phyloP scores from a whole-genome alignment of 805 yeast species.

The Lachancea mirantina region DNA sequence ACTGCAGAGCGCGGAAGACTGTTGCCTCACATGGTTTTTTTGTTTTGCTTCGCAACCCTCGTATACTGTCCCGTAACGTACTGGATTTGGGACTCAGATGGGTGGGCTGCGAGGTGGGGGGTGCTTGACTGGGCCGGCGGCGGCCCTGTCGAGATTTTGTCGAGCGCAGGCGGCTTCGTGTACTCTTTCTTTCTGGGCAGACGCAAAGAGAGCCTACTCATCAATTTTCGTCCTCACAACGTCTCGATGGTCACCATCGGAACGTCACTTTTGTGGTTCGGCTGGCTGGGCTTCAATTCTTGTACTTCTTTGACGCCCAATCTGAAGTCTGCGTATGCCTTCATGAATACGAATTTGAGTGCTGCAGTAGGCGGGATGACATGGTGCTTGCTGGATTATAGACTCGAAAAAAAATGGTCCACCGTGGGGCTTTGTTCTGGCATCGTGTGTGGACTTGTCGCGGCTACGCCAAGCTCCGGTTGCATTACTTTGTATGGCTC shows the following conservation, averaged over 20 bases:
- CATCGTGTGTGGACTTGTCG: constrained; percentile 89
- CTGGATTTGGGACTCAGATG: constrained; percentile 91
- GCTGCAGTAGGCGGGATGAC: constrained; percentile 88
- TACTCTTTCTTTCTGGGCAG: constrained; percentile 75
- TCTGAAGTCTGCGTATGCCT: constrained; percentile 77
- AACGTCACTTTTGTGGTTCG: constrained; percentile 80
- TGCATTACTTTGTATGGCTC: constrained; percentile 88
- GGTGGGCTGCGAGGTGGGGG: constrained; percentile 93
- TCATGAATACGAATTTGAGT: constrained; percentile 83
- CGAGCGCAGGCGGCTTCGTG: constrained; percentile 88
- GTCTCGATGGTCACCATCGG: constrained; percentile 88
- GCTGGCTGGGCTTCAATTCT: constrained; percentile 95
- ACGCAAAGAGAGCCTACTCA: constrained; percentile 65
- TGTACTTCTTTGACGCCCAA: constrained; percentile 81
- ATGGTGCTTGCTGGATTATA: constrained; percentile 86
- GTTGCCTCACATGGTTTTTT: constrained; percentile 72
- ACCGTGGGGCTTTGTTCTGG: constrained; percentile 96
- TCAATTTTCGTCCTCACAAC: constrained; percentile 91
- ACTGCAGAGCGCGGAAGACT: constrained; percentile 90
- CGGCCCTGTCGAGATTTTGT: constrained; percentile 89
- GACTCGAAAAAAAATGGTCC: constrained; percentile 85
- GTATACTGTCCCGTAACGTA: constrained; percentile 93
- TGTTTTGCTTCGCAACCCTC: constrained; percentile 82
- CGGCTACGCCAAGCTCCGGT: constrained; percentile 95
- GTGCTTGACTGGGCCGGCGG: constrained; percentile 97